Evolutionary conservation across 2,329 filamentous ascomycete species (phyloP).

Genomic region (Sarocladium brachiariae): DNA sequence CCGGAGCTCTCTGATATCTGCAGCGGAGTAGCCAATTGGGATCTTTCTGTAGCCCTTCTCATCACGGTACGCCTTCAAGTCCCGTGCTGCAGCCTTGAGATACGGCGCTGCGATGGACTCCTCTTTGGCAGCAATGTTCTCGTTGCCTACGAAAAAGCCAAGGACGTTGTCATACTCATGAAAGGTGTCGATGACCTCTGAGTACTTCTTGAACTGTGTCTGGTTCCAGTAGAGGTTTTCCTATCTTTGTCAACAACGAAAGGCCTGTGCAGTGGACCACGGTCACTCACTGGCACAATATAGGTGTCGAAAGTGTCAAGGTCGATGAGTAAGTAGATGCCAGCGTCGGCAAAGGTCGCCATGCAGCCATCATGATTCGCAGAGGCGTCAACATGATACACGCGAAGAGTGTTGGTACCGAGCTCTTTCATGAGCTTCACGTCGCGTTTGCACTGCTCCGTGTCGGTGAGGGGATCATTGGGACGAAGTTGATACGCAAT

Average conservation of each 20-base stretch:
- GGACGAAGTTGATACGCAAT: slow-evolving; percentile 61
- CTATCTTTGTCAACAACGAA: slow-evolving; percentile 26
- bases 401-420: slow-evolving; percentile 76
- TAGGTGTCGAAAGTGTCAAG: slow-evolving; percentile 69
- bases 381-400: slow-evolving; percentile 75
- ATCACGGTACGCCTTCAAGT: slow-evolving; percentile 76
- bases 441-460: slow-evolving; percentile 70
- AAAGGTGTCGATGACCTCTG: slow-evolving; percentile 70
- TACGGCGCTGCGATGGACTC: slow-evolving; percentile 65
- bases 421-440: slow-evolving; percentile 70
- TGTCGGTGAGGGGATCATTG: slow-evolving; percentile 70
- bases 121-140: slow-evolving; percentile 62
- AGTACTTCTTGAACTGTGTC: slow-evolving; percentile 61
- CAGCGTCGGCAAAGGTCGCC: slow-evolving; percentile 68
- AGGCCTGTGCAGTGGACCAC: neutral
- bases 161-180: slow-evolving; percentile 71
- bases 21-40: slow-evolving; percentile 80
- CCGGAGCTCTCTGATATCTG: slow-evolving; percentile 66
- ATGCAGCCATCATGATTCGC: slow-evolving; percentile 74
- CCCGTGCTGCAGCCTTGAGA: slow-evolving; percentile 73
- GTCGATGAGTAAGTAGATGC: slow-evolving; percentile 80
- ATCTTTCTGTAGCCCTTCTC: slow-evolving; percentile 71
- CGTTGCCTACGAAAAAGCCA: slow-evolving; percentile 84
- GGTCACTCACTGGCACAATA: slow-evolving; percentile 51
- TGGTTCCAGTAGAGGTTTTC: slow-evolving; percentile 62